Evolutionary conservation across 345 rosid genomes (phyloP).

Genomic region (Citrus maxima): DNA sequence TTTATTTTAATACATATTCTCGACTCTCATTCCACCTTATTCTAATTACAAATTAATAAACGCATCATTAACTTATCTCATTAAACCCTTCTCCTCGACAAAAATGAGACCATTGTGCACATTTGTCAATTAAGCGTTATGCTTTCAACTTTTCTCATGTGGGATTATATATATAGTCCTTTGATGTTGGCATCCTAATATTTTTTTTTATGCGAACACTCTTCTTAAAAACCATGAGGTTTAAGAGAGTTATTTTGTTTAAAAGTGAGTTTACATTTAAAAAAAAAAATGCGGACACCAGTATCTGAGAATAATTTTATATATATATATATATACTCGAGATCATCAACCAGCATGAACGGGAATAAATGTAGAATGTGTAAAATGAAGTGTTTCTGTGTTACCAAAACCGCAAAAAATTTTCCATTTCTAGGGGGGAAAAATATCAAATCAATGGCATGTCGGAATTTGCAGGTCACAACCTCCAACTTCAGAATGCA

Average conservation of each 20-base stretch:
- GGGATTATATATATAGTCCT: too few relatives aligned
- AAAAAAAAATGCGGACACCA: too few relatives aligned
- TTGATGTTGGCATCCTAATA: too few relatives aligned
- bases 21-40: too few relatives aligned
- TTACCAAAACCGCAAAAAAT: neutral
- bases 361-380: neutral
- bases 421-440: neutral
- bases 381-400: neutral
- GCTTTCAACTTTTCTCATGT: too few relatives aligned
- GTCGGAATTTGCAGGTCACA: conserved; percentile 3
- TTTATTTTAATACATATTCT: too few relatives aligned
- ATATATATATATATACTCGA: neutral
- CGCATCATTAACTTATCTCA: too few relatives aligned
- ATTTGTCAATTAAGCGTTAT: neutral
- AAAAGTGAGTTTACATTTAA: too few relatives aligned
- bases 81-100: neutral
- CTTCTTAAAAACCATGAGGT: too few relatives aligned
- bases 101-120: neutral
- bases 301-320: too few relatives aligned
- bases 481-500: conserved; percentile 49
- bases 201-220: accelerated
- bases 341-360: neutral
- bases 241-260: too few relatives aligned
- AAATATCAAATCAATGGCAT: neutral
- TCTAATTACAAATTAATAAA: too few relatives aligned